Percentiles rank a stretch among this genome's conserved stretches.
Evolutionary conservation across 768 basidiomycete genomes (phyloP).

Genomic region (Amanita rubescens): DNA sequence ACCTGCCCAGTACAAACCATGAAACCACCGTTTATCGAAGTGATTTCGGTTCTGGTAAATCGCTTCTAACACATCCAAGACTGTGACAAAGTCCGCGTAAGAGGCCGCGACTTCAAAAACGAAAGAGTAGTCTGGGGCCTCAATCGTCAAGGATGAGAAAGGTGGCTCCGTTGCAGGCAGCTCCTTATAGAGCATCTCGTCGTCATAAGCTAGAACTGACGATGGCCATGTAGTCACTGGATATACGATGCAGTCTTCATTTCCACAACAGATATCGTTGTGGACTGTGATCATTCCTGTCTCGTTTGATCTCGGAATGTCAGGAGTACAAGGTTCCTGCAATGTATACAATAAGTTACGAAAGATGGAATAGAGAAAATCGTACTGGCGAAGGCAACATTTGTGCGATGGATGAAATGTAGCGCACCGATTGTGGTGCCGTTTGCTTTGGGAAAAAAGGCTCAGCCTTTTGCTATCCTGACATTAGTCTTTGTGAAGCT

Average conservation of each 20-base stretch:
- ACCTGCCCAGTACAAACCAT: not conserved
- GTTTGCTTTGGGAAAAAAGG: not conserved
- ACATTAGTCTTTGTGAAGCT: not conserved
- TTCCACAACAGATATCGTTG: not conserved
- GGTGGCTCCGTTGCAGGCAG: not conserved
- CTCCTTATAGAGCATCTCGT: not conserved
- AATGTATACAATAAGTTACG: not conserved
- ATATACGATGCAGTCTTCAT: not conserved
- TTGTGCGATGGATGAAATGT: not conserved
- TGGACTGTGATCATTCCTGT: not conserved
- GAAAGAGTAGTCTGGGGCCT: not conserved
- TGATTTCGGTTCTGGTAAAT: not conserved
- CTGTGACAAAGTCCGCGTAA: not conserved
- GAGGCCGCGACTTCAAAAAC: not conserved
- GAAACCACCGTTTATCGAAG: not conserved
- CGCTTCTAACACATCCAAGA: not conserved
- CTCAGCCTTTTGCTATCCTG: not conserved
- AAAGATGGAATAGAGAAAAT: not conserved
- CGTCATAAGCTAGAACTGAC: not conserved
- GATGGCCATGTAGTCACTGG: not conserved
- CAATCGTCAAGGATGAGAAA: not conserved
- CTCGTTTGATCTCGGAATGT: not conserved
- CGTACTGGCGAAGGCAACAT: not conserved
- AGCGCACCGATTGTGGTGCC: not conserved
- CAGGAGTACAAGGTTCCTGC: not conserved